A percentile compares a stretch with the other conserved stretches of the same genome.
These are phyloP conservation scores for Cladophialophora bantiana DNA, from an alignment of 2,329 filamentous ascomycete genomes.

Conservation along the genomic window DNA sequence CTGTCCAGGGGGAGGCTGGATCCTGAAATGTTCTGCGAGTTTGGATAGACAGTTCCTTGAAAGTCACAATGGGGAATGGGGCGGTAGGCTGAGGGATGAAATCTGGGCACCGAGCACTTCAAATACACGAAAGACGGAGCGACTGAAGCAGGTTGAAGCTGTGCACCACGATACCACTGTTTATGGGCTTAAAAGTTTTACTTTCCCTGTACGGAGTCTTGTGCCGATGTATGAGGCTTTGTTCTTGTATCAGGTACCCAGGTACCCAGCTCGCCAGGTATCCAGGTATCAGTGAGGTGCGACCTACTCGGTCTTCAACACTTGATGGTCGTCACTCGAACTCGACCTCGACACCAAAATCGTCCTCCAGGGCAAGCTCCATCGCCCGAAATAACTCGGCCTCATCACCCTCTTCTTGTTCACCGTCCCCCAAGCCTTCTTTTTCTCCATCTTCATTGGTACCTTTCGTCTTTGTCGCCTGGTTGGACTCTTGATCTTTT, in stretches of 20 bases:
- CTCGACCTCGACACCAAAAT: conserved; percentile 9
- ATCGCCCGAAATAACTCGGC: conserved; percentile 29
- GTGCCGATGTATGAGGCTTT: too few species aligned
- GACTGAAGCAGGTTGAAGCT: too few species aligned
- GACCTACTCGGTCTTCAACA: not conserved
- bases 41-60: not conserved
- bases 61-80: too few species aligned
- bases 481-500: conserved; percentile 39
- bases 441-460: not conserved
- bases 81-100: too few species aligned
- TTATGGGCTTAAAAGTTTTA: too few species aligned
- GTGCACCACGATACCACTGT: too few species aligned
- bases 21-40: not conserved
- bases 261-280: not conserved
- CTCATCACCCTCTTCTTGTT: conserved; percentile 22
- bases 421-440: not conserved
- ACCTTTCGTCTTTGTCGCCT: conserved; percentile 20
- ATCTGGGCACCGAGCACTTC: too few species aligned
- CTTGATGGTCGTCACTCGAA: conserved; percentile 9
- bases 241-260: not conserved
- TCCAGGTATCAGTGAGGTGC: too few species aligned
- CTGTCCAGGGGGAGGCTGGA: not conserved
- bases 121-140: too few species aligned
- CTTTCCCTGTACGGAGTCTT: too few species aligned
- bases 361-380: conserved; percentile 33